Conservation (phyloP, 352 stramenopile species). For the Pythium dissotocum region DNA sequence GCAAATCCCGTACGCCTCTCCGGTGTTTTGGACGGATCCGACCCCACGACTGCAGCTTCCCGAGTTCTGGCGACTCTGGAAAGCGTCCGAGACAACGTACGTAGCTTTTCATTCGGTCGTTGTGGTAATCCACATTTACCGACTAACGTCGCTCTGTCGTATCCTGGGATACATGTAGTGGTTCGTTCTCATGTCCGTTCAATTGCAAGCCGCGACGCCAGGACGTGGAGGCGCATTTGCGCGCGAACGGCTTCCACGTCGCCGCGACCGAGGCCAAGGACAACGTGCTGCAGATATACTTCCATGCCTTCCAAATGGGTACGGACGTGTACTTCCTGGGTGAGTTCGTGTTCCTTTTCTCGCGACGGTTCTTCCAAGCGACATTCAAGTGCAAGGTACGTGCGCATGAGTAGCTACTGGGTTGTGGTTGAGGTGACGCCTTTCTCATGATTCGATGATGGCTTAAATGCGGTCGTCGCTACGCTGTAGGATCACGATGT, state of each 20-base stretch:
- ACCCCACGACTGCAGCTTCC: slow-evolving; percentile 21
- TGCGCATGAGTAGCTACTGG: neutral
- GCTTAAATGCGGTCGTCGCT: neutral
- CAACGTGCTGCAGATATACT: slow-evolving; percentile 66
- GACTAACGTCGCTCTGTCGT: too few relatives aligned
- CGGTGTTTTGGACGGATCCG: slow-evolving; percentile 53
- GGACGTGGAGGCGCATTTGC: slow-evolving; percentile 51
- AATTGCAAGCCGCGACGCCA: slow-evolving; percentile 47
- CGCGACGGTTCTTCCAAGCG: slow-evolving; percentile 76
- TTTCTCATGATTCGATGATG: slow-evolving; percentile 1
- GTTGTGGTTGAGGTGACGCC: neutral
- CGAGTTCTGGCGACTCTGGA: slow-evolving; percentile 53
- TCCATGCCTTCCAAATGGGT: slow-evolving; percentile 57
- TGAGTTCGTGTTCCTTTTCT: slow-evolving; percentile 77
- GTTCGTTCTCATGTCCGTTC: slow-evolving; percentile 75
- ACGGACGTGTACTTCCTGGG: slow-evolving; percentile 57
- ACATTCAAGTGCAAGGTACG: slow-evolving; percentile 82
- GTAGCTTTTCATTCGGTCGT: slow-evolving; percentile 1
- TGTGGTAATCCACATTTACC: too few relatives aligned
- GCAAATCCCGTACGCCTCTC: slow-evolving; percentile 59
- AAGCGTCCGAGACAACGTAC: slow-evolving; percentile 67
- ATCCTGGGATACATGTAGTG: slow-evolving; percentile 28
- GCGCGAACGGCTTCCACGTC: slow-evolving; percentile 52
- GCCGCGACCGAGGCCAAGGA: slow-evolving; percentile 54
- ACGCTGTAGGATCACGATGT: slow-evolving; percentile 40